Percentiles rank a stretch among this genome's conserved stretches.
Evolutionary conservation across 148 eudicot species (phyloP).

Genomic region (Polygonum maritimum): DNA sequence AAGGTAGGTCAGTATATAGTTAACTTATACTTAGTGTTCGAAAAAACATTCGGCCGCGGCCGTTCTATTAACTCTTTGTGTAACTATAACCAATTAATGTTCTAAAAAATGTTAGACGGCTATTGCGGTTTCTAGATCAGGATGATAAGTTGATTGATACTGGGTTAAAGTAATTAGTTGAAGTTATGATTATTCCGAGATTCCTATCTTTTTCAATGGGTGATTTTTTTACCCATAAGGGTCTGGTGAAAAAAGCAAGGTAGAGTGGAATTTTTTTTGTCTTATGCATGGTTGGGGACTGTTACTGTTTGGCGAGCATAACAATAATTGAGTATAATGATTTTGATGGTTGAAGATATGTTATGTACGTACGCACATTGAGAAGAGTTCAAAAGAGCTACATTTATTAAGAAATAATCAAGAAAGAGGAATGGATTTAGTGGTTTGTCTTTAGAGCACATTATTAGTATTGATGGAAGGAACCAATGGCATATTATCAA

Average conservation of each 20-base stretch:
- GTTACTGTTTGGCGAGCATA: background rate
- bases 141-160: no score
- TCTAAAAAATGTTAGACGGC: no score
- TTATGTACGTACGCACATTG: background rate
- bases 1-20: conserved; percentile 36
- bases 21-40: no score
- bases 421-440: background rate
- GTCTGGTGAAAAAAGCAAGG: background rate
- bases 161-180: no score
- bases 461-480: background rate
- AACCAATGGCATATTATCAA: background rate
- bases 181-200: background rate
- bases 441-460: conserved; percentile 2
- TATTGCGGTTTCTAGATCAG: no score
- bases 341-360: background rate
- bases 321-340: background rate
- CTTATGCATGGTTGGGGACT: background rate
- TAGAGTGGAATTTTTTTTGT: background rate
- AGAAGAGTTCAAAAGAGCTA: background rate
- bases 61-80: no score
- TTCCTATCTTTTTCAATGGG: background rate
- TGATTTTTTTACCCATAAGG: background rate
- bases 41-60: no score
- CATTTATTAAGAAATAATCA: conserved; percentile 9
- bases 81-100: no score